Base-by-base conservation (phyloP, 495 filamentous ascomycete genomes). In the Xylaria venustula region DNA sequence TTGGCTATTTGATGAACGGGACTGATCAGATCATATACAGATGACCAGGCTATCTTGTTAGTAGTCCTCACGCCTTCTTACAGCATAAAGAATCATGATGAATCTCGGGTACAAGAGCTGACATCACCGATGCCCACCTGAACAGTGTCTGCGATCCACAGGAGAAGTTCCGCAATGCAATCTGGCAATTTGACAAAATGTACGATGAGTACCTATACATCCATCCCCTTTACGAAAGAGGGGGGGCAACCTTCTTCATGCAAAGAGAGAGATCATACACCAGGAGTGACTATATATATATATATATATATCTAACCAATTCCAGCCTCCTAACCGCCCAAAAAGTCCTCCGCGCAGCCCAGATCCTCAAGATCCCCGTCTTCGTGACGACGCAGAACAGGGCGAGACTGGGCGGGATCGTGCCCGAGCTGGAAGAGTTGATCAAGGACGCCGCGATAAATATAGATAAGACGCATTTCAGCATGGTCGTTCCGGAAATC, bases 141-240 rank as follows among this genome's bases (percentile, higher is more conserved):
- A 36, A 32, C 66, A 98, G 93, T 65, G 83, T 98, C 67, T 98
- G 94, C 79, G 94, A 98, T 67, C 83, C 97, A 64, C 94, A 98
- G 81, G 93, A 97, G 63, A 93, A 90, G 71, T 98, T 98, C 79
- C 84, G 91, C 44, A 74, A 79, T 4, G 85, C 85, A 41, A 95
- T 98, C 70, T 83, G 85, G 72, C 87, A 95, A 71, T 97, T 91
- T 67, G 78, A 89, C 47, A 90, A 89, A 68, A 78, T 96, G 89
- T 91, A 79, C 49, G 73, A 55, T 45, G n/a, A n/a, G 19, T 22
- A 34, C 50, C n/a, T 34, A 19, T 8, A 20, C 30, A 22, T 22
- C 40, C 54, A 3, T 1, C 25, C 37, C 28, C 9, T 25, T 11
- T 5, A 34, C 30, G 30, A 11, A 5, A 5, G 11, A 34, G 11